Percentiles rank a stretch among this genome's conserved stretches.
phyloP scores from a whole-genome alignment of 176 grass and related monocot species.

The Avena atlantica region DNA sequence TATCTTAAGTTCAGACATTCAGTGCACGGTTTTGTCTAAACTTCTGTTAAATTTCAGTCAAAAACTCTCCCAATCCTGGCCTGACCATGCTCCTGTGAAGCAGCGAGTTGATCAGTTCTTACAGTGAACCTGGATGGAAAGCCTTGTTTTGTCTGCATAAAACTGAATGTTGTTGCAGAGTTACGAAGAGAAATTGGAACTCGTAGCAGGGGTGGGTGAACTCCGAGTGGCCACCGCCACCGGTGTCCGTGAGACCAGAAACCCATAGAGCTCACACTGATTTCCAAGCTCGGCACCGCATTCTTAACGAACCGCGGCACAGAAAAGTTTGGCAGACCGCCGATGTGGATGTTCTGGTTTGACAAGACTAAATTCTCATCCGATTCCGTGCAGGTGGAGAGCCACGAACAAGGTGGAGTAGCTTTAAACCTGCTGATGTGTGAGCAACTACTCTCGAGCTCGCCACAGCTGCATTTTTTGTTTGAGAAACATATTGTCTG shows the following conservation, averaged over 20 bases:
- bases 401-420: background rate
- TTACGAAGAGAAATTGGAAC: conserved; percentile 8
- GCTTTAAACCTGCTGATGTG: background rate
- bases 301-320: background rate
- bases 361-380: conserved; percentile 21
- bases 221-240: background rate
- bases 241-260: conserved; percentile 5
- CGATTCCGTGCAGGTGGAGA: background rate
- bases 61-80: too few species aligned
- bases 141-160: background rate
- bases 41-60: too few species aligned
- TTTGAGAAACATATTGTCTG: background rate
- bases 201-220: background rate
- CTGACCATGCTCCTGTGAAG: background rate
- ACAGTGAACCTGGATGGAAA: background rate
- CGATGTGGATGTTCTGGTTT: background rate
- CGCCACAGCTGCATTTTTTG: background rate
- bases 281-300: conserved; percentile 10
- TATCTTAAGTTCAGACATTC: background rate
- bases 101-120: background rate
- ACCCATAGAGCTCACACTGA: background rate
- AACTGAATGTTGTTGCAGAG: background rate
- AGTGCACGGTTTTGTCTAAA: background rate
- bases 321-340: background rate
- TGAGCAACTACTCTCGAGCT: background rate